Evolutionary conservation across 2,329 filamentous ascomycete species (phyloP).

Genomic region (Clonostachys byssicola): DNA sequence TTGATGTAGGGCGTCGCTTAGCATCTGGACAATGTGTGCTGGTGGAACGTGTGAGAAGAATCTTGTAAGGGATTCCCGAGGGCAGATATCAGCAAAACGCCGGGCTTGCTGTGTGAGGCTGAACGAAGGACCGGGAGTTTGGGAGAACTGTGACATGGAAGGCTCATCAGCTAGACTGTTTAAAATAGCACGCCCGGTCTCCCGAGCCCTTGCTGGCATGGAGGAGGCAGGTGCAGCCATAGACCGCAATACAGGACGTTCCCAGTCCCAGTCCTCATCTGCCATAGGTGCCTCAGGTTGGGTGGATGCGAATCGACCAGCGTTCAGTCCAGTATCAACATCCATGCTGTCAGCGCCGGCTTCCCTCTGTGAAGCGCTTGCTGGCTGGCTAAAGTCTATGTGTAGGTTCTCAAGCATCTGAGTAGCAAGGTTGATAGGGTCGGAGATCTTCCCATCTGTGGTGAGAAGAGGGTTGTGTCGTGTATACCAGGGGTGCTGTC

Average conservation of each 20-base stretch:
- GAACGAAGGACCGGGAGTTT: slow-evolving; percentile 72
- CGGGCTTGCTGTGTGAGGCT: slow-evolving; percentile 86
- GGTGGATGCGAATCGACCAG: slow-evolving; percentile 64
- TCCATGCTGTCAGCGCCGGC: slow-evolving; percentile 59
- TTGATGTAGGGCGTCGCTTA: slow-evolving; percentile 77
- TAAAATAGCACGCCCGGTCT: slow-evolving; percentile 36
- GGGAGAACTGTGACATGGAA: slow-evolving; percentile 79
- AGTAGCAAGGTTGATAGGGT: slow-evolving; percentile 84
- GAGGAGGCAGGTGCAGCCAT: slow-evolving; percentile 33
- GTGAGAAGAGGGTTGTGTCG: slow-evolving; percentile 74
- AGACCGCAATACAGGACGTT: slow-evolving; percentile 62
- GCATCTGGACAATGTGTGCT: slow-evolving; percentile 70
- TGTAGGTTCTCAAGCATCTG: slow-evolving; percentile 88
- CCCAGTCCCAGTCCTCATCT: slow-evolving; percentile 84
- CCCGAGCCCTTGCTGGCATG: slow-evolving; percentile 20
- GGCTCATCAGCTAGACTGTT: slow-evolving; percentile 80
- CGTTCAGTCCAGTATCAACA: slow-evolving; percentile 49
- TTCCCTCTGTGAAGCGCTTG: slow-evolving; percentile 39
- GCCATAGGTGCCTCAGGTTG: slow-evolving; percentile 76
- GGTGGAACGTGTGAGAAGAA: slow-evolving; percentile 85
- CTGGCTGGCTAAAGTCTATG: slow-evolving; percentile 77
- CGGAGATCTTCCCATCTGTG: slow-evolving; percentile 67
- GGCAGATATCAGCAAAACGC: slow-evolving; percentile 86
- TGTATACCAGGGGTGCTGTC: slow-evolving; percentile 93
- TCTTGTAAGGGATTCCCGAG: slow-evolving; percentile 78